Percentiles rank a stretch among this genome's conserved stretches.
Evolutionary conservation across 352 stramenopile species (phyloP).

Genomic region (Chrysophaeum taylorii): DNA sequence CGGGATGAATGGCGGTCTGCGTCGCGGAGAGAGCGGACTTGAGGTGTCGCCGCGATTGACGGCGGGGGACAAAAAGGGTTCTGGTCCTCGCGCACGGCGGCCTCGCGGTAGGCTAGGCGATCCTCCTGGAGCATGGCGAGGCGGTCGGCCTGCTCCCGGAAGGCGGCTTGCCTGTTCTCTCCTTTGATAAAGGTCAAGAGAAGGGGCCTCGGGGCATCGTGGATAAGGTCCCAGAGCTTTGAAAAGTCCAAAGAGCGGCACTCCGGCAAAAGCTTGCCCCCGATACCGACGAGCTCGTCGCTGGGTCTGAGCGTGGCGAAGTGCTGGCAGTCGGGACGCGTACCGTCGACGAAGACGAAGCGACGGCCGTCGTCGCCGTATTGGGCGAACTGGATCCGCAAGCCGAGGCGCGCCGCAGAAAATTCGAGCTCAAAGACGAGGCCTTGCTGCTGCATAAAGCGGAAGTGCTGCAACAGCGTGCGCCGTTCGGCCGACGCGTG

Average conservation of each 20-base stretch:
- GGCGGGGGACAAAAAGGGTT: too few species aligned
- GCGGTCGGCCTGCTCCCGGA: not conserved
- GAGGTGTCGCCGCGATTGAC: too few species aligned
- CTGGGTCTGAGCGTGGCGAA: not conserved
- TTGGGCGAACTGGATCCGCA: not conserved
- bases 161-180: not conserved
- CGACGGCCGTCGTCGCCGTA: conserved; percentile 1
- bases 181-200: not conserved
- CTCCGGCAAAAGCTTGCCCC: not conserved
- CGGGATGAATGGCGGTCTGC: too few species aligned
- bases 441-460: not conserved
- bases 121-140: not conserved
- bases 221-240: not conserved
- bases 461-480: not conserved
- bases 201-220: not conserved
- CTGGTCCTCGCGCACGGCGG: too few species aligned
- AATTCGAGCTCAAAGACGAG: conserved; percentile 1
- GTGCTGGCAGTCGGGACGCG: not conserved
- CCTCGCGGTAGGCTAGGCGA: too few species aligned
- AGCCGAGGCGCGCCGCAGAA: not conserved
- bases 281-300: conserved; percentile 1
- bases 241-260: not conserved
- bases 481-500: too few species aligned
- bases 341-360: not conserved
- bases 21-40: too few species aligned